Evolutionary conservation across 1,139 yeast species (phyloP).

Genomic region (Lodderomyces pseudojiufengensis): DNA sequence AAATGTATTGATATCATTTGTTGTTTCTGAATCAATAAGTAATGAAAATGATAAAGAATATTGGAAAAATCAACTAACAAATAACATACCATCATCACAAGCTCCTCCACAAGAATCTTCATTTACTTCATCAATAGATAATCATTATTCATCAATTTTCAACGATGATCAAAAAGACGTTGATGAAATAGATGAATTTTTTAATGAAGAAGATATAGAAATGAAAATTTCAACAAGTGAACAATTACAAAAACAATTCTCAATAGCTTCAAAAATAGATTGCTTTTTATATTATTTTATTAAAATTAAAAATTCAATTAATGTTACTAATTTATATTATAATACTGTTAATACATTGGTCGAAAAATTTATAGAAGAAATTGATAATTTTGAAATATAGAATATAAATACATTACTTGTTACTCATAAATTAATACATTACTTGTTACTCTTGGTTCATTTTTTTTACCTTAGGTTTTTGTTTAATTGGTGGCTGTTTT

Average conservation of each 20-base stretch:
- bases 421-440: conserved; percentile 29
- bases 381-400: too few species aligned
- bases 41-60: conserved; percentile 19
- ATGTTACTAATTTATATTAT: conserved; percentile 7
- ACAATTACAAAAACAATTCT: conserved; percentile 4
- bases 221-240: conserved; percentile 11
- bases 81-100: neutral
- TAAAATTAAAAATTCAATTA: conserved; percentile 4
- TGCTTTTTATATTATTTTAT: conserved; percentile 12
- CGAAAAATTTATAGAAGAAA: conserved; percentile 14
- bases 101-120: neutral
- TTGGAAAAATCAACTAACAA: conserved; percentile 21
- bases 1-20: conserved; percentile 24
- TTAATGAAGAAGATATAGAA: conserved; percentile 12
- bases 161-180: conserved; percentile 10
- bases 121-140: conserved; percentile 14
- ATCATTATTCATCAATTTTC: conserved; percentile 16
- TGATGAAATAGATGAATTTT: conserved; percentile 9
- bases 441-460: conserved; percentile 27
- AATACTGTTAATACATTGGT: conserved; percentile 10
- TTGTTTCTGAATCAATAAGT: conserved; percentile 18
- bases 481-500: conserved; percentile 29
- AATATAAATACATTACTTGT: conserved; percentile 32
- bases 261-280: conserved; percentile 1
- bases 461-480: conserved; percentile 27